A percentile compares a stretch with the other conserved stretches of the same genome.
Conservation (phyloP, 805 yeast genomes). For the Wickerhamiella azyma region DNA sequence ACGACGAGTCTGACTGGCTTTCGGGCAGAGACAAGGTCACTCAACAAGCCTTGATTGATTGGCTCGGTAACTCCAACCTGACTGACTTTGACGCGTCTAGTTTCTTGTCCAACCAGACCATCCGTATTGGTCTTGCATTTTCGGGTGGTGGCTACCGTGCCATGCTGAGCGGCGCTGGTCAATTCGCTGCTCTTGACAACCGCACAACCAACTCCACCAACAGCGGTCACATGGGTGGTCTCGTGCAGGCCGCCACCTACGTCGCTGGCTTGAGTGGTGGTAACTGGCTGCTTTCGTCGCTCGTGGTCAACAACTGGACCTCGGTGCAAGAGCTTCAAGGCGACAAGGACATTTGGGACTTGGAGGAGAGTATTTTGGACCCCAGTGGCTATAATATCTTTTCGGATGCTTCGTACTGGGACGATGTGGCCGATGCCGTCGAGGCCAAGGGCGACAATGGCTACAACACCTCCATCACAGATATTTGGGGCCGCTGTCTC, state of each 20-base stretch:
- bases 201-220: constrained; percentile 43
- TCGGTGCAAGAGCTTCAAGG: constrained; percentile 47
- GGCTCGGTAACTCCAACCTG: constrained; percentile 34
- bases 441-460: constrained; percentile 50
- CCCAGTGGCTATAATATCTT: constrained; percentile 52
- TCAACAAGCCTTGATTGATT: constrained; percentile 29
- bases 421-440: constrained; percentile 32
- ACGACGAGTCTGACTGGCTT: constrained; percentile 24
- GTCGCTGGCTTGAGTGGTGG: constrained; percentile 76
- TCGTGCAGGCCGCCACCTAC: constrained; percentile 57
- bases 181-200: constrained; percentile 63
- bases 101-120: constrained; percentile 22
- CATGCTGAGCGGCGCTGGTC: constrained; percentile 76
- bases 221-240: constrained; percentile 52
- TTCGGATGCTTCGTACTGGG: constrained; percentile 39
- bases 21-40: constrained; percentile 24
- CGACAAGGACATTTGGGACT: constrained; percentile 47
- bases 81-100: constrained; percentile 35
- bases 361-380: constrained; percentile 43
- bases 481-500: constrained; percentile 69
- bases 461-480: constrained; percentile 53
- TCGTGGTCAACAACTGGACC: constrained; percentile 60
- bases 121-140: constrained; percentile 44
- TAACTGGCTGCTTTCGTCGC: constrained; percentile 61
- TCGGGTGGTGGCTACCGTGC: constrained; percentile 90